Evolutionary conservation across 768 basidiomycete species (phyloP).

Genomic region (Heimioporus sp.): DNA sequence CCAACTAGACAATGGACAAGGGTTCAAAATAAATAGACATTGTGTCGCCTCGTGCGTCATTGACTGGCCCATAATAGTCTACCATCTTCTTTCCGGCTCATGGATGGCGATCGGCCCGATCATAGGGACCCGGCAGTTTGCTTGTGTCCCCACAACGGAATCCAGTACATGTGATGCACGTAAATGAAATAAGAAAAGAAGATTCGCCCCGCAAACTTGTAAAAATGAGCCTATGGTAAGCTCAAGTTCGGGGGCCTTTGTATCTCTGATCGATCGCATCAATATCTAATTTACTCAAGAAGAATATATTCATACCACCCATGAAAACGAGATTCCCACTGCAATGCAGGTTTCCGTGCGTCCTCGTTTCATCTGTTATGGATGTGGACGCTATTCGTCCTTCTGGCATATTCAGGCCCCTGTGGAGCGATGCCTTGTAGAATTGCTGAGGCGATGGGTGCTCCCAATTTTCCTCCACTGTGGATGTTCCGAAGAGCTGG

Average conservation of each 20-base stretch:
- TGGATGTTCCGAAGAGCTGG: not conserved
- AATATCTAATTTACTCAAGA: not conserved
- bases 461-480: slow-evolving; percentile 12
- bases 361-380: slow-evolving; percentile 13
- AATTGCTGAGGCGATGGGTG: slow-evolving; percentile 13
- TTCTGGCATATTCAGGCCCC: slow-evolving; percentile 8
- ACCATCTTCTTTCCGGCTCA: slow-evolving; percentile 3
- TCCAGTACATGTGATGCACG: not conserved
- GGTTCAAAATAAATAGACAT: not conserved
- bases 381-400: not conserved
- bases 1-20: no score
- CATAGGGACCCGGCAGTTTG: slow-evolving; percentile 11
- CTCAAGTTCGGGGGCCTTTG: slow-evolving; percentile 7
- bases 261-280: not conserved
- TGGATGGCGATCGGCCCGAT: slow-evolving; percentile 13
- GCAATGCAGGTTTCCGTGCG: slow-evolving; percentile 7
- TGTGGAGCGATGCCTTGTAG: slow-evolving; percentile 11
- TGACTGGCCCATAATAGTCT: slow-evolving; percentile 11
- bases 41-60: slow-evolving; percentile 3
- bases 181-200: slow-evolving; percentile 11
- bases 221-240: slow-evolving; percentile 9
- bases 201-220: not conserved
- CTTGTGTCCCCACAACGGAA: not conserved
- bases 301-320: slow-evolving; percentile 5
- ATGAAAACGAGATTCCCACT: slow-evolving; percentile 13